Percentiles rank a stretch among this genome's conserved stretches.
These are phyloP conservation scores for Porogramme epimiltina DNA, from an alignment of 1,284 basidiomycete species.

Conservation along the genomic window DNA sequence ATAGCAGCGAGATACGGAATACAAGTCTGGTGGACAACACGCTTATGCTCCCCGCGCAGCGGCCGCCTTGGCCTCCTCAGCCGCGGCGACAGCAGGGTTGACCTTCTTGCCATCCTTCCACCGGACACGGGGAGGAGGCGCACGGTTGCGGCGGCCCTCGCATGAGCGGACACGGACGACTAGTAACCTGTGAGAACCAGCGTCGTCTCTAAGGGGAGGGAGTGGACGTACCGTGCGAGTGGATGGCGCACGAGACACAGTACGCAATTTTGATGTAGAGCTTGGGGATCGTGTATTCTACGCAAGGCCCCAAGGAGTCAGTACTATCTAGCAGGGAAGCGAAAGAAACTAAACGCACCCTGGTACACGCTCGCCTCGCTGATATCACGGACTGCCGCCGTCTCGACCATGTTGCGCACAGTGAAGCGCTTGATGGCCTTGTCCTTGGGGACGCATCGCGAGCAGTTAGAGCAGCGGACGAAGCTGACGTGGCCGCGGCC, in stretches of 20 bases:
- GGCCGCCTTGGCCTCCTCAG: conserved; percentile 46
- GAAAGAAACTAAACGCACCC: conserved; percentile 53
- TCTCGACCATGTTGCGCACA: conserved; percentile 99
- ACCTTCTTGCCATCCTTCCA: conserved; percentile 99
- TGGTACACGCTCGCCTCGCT: conserved; percentile 95
- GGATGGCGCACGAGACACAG: conserved; percentile 99
- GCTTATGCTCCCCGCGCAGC: conserved; percentile 34
- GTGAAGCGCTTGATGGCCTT: conserved; percentile 99
- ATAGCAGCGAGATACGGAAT: conserved; percentile 21
- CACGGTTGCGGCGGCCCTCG: conserved; percentile 93
- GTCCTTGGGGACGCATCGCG: conserved; percentile 92
- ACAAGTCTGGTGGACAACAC: conserved; percentile 17
- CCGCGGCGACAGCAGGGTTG: conserved; percentile 67
- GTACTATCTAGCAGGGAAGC: neutral
- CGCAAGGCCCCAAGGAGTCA: conserved; percentile 12
- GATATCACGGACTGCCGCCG: conserved; percentile 96
- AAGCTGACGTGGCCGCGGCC: conserved; percentile 95
- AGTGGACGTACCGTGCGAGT: conserved; percentile 84
- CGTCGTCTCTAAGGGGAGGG: too few relatives aligned
- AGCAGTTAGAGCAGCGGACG: conserved; percentile 99
- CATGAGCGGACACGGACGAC: conserved; percentile 95
- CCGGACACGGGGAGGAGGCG: conserved; percentile 92
- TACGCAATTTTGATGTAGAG: conserved; percentile 99
- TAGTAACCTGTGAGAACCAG: conserved; percentile 36
- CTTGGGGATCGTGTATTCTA: conserved; percentile 97